These are phyloP conservation scores for Hanseniaspora singularis DNA, from an alignment of 805 yeast genomes.

Conservation along the genomic window DNA sequence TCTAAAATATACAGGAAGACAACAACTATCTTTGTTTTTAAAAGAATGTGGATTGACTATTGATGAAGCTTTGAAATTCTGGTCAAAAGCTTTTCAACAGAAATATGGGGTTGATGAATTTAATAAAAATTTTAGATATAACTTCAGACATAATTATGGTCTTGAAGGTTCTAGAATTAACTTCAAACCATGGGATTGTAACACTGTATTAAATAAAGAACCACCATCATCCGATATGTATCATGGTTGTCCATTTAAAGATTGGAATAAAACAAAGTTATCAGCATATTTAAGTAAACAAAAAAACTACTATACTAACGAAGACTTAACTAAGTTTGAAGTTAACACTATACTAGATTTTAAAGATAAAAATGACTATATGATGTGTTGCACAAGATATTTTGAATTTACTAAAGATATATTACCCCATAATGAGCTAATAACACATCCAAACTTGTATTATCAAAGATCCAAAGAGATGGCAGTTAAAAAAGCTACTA, in stretches of 20 bases:
- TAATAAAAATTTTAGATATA: conserved; percentile 79
- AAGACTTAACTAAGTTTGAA: conserved; percentile 35
- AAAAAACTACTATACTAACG: conserved; percentile 54
- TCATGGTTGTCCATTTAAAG: conserved; percentile 92
- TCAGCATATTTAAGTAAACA: conserved; percentile 35
- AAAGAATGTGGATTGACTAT: conserved; percentile 80
- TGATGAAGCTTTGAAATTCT: conserved; percentile 79
- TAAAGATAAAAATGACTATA: conserved; percentile 57
- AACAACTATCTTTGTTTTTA: conserved; percentile 70
- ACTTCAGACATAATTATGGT: conserved; percentile 81
- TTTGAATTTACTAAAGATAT: conserved; percentile 55
- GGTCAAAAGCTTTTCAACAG: conserved; percentile 61
- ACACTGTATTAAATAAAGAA: conserved; percentile 59
- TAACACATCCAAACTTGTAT: conserved; percentile 79
- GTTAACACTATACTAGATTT: conserved; percentile 54
- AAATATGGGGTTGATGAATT: conserved; percentile 59
- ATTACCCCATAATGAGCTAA: conserved; percentile 42
- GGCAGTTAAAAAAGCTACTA: neutral
- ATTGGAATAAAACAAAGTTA: conserved; percentile 53
- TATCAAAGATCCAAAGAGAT: conserved; percentile 56
- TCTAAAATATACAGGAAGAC: conserved; percentile 71
- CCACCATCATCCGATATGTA: conserved; percentile 55
- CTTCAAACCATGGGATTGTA: conserved; percentile 78
- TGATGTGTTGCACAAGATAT: conserved; percentile 80
- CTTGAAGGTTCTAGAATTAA: conserved; percentile 80